Evolutionary conservation across 1,139 yeast genomes (phyloP).

Genomic region (Saccharomyces hybrid): DNA sequence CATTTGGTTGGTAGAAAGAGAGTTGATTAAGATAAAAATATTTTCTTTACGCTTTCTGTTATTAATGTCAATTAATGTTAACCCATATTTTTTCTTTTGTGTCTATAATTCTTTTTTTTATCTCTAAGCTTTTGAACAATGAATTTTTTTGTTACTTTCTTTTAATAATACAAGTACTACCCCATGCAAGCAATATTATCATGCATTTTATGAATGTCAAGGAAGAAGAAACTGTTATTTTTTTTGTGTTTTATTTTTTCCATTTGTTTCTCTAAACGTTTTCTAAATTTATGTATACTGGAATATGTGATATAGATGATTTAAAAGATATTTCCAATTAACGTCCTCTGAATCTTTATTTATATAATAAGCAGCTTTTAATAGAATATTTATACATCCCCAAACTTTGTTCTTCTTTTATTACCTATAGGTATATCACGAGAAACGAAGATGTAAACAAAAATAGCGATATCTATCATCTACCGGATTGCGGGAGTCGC

Average conservation of each 20-base stretch:
- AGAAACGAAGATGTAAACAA: background rate
- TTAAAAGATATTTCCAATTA: constrained; percentile 4
- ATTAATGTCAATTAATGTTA: background rate
- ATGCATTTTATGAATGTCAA: constrained; percentile 1
- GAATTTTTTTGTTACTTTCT: background rate
- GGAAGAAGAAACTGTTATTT: background rate
- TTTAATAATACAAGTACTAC: background rate
- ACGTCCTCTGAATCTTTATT: constrained; percentile 2
- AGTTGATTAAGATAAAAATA: constrained; percentile 14
- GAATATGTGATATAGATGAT: constrained; percentile 9
- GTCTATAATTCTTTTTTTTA: constrained; percentile 1
- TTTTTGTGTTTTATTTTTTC: background rate
- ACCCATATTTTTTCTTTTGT: constrained; percentile 1
- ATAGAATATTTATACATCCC: background rate
- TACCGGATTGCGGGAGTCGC: background rate
- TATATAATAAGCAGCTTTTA: background rate
- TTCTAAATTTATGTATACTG: constrained; percentile 1
- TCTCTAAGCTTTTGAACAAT: constrained; percentile 2
- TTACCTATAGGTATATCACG: background rate
- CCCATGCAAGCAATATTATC: background rate
- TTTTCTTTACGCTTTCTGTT: background rate
- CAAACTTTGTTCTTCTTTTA: background rate
- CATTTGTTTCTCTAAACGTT: background rate
- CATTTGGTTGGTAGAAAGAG: constrained; percentile 70
- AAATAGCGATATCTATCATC: background rate